Conservation (phyloP, 768 basidiomycete species). For the Collybia sp. region DNA sequence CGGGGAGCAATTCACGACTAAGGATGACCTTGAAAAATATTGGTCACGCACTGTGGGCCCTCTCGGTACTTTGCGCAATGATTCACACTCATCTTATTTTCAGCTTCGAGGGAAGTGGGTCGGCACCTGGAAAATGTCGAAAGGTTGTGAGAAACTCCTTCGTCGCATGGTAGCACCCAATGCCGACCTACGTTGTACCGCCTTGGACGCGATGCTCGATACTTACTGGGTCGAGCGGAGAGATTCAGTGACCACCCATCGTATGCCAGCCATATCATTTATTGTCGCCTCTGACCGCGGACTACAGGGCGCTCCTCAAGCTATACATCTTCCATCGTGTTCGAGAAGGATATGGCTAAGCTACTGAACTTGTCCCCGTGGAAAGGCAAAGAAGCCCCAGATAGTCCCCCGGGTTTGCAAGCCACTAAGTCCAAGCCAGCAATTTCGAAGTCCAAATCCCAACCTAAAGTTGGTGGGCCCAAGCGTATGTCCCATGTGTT, state of each 20-base stretch:
- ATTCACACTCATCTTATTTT: neutral
- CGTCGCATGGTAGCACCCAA: conserved; percentile 79
- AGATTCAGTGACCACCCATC: conserved; percentile 29
- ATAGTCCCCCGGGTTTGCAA: conserved; percentile 28
- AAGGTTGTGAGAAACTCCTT: conserved; percentile 59
- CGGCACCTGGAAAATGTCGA: conserved; percentile 71
- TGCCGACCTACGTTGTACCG: conserved; percentile 74
- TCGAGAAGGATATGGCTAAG: conserved; percentile 45
- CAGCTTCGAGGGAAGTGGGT: conserved; percentile 84
- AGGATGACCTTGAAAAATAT: conserved; percentile 81
- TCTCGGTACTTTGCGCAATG: neutral
- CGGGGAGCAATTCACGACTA: conserved; percentile 71
- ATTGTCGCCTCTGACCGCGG: neutral
- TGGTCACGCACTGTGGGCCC: conserved; percentile 72
- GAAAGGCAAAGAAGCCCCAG: conserved; percentile 22
- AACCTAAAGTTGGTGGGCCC: conserved; percentile 32
- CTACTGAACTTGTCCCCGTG: conserved; percentile 28
- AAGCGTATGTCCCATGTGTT: conserved; percentile 34
- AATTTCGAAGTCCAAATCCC: conserved; percentile 36
- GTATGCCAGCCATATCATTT: conserved; percentile 24
- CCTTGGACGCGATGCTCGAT: conserved; percentile 60
- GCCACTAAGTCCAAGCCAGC: conserved; percentile 12
- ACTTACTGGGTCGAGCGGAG: conserved; percentile 52
- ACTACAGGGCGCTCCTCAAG: conserved; percentile 42
- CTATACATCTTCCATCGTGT: conserved; percentile 40